Conservation (phyloP, 441 rosid genomes). For the Jatropha multifida region DNA sequence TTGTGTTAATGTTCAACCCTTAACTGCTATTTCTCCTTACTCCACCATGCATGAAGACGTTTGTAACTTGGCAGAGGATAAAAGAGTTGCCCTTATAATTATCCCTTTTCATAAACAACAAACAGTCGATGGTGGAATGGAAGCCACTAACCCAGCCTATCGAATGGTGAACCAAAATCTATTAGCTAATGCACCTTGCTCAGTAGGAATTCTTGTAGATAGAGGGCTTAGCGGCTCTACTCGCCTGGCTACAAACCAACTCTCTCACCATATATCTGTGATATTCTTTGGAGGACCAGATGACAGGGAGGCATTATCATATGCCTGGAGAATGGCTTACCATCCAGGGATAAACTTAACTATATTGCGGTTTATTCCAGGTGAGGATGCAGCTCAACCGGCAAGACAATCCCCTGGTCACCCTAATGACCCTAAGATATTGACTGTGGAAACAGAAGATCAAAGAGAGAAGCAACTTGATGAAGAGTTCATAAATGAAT, state of each 20-base stretch:
- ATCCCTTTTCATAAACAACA: constrained; percentile 96
- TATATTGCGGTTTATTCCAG: constrained; percentile 59
- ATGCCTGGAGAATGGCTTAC: constrained; percentile 81
- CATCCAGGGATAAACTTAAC: constrained; percentile 65
- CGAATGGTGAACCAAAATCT: constrained; percentile 80
- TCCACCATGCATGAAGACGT: constrained; percentile 96
- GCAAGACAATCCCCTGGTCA: neutral
- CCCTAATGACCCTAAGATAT: constrained; percentile 18
- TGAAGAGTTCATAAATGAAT: constrained; percentile 52
- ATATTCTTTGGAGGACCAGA: constrained; percentile 90
- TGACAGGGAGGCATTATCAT: constrained; percentile 81
- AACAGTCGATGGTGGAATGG: constrained; percentile 98
- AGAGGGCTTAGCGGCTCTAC: constrained; percentile 69
- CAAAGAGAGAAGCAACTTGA: constrained; percentile 53
- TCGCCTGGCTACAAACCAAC: constrained; percentile 51
- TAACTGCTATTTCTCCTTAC: constrained; percentile 93
- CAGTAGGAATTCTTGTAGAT: constrained; percentile 86
- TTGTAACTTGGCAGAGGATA: constrained; percentile 85
- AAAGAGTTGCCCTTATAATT: constrained; percentile 69
- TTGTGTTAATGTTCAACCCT: constrained; percentile 69
- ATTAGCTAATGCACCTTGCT: constrained; percentile 74
- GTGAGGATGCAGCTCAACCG: constrained; percentile 34
- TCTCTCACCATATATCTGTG: constrained; percentile 66
- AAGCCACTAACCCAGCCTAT: constrained; percentile 81
- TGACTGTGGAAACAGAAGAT: constrained; percentile 33